Base-by-base conservation (phyloP, 768 basidiomycete genomes). In the Mycena galericulata region DNA sequence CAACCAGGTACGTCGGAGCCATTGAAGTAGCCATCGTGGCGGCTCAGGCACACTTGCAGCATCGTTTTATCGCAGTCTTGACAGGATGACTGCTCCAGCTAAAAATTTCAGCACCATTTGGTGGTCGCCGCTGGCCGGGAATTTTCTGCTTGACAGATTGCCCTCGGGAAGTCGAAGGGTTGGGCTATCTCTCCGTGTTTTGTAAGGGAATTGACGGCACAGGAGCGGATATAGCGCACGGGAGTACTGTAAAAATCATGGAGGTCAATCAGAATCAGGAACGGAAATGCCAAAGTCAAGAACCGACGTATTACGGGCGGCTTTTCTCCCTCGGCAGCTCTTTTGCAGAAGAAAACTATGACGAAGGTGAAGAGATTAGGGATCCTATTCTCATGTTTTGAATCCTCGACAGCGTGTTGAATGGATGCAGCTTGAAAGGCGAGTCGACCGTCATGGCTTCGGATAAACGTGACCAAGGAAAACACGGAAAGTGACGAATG, bases 121-220 rank as follows among this genome's bases (percentile, higher is more conserved):
- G 15, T 43, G 38, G 55, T 40, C 43, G n/a, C n/a, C n/a, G n/a
- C n/a, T n/a, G n/a, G n/a, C n/a, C n/a, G 59, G 59, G 36, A 32
- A 10, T 24, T 34, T 57, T 60, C 43, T 30, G 46, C 24, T 58
- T 71, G 70, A 68, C 70, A 72, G 70, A 72, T 72, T 62, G 66
- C 67, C 67, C 70, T 72, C 46, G 56, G n/a, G 70, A 66, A 62
- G 64, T 47, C 53, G 65, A 60, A 34, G 62, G 7, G 26, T 29
- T 14, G 26, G 7, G 27, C 15, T 17, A 30, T 49, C 27, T n/a
- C 20, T 53, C 18, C 53, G 53, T 24, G n/a, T 3, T 38, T 36
- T 36, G 14, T 36, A 5, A 11, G 27, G 20, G 34, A 22, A 24
- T 59, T n/a, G 38, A 41, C 57, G 43, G 43, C 40, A 43, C 8